Evolutionary conservation across 208 protist species (phyloP).

Genomic region (Trypanosoma avium): DNA sequence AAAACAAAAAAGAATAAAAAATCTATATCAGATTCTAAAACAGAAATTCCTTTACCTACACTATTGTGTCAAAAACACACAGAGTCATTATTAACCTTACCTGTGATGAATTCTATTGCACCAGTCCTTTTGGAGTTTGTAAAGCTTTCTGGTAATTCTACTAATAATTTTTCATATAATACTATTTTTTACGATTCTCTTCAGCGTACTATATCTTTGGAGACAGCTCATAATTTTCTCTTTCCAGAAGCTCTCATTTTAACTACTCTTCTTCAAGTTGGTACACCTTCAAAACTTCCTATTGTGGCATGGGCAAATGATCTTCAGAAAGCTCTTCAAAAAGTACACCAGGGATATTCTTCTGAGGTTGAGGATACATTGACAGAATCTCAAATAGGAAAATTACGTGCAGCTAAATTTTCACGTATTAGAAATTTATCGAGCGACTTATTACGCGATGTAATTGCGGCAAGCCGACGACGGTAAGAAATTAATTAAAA

Average conservation of each 20-base stretch:
- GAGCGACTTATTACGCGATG: constrained; percentile 23
- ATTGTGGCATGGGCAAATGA: constrained; percentile 47
- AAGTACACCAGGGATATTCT: constrained; percentile 6
- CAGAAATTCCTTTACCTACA: not conserved
- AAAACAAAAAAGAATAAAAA: constrained; percentile 45
- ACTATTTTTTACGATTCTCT: constrained; percentile 29
- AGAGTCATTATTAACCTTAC: constrained; percentile 25
- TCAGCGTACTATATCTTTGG: constrained; percentile 1
- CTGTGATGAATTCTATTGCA: constrained; percentile 36
- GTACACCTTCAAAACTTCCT: constrained; percentile 37
- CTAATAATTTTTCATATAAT: constrained; percentile 10
- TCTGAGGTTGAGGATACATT: not conserved
- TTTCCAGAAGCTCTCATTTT: constrained; percentile 69
- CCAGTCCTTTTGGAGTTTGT: constrained; percentile 39
- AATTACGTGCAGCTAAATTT: constrained; percentile 9
- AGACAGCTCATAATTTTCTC: constrained; percentile 42
- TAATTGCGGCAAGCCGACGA: constrained; percentile 14
- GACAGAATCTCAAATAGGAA: not conserved
- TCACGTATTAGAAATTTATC: constrained; percentile 1
- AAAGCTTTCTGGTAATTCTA: constrained; percentile 29
- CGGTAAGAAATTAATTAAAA: no score
- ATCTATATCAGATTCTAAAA: not conserved
- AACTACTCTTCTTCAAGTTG: constrained; percentile 53
- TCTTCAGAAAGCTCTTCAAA: constrained; percentile 31
- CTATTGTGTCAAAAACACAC: constrained; percentile 6